phyloP scores from a whole-genome alignment of 495 filamentous ascomycete species.

The Xylaria cubensis region DNA sequence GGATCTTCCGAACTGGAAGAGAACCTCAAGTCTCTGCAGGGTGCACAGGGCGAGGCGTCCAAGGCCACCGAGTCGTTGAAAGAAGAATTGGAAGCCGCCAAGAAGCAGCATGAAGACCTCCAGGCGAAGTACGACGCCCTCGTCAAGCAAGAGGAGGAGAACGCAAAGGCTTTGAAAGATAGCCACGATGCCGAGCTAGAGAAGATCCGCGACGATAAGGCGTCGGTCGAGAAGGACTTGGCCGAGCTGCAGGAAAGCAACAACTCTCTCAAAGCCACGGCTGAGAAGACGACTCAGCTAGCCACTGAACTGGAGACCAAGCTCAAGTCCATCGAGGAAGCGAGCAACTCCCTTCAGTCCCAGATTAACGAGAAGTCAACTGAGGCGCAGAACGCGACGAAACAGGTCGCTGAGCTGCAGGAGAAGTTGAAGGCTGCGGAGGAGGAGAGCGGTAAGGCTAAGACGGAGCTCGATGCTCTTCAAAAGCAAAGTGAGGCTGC shows the following conservation, averaged over 20 bases:
- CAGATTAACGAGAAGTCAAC: slow-evolving; percentile 13
- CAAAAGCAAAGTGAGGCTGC: slow-evolving; percentile 11
- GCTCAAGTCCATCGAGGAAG: slow-evolving; percentile 14
- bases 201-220: neutral
- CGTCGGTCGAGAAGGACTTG: slow-evolving; percentile 12
- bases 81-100: slow-evolving; percentile 15
- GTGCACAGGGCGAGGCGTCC: neutral
- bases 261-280: slow-evolving; percentile 10
- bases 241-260: neutral
- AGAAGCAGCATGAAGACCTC: neutral
- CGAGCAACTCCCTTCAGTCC: slow-evolving; percentile 10
- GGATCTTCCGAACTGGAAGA: slow-evolving; percentile 9
- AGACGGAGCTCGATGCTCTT: slow-evolving; percentile 10
- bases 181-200: slow-evolving; percentile 1
- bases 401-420: slow-evolving; percentile 21
- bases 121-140: slow-evolving; percentile 16
- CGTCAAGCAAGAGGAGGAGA: slow-evolving; percentile 7
- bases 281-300: slow-evolving; percentile 9
- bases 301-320: slow-evolving; percentile 17
- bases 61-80: neutral
- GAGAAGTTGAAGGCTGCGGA: slow-evolving; percentile 24
- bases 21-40: neutral
- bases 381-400: slow-evolving; percentile 15
- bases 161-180: neutral
- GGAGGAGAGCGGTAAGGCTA: slow-evolving; percentile 16